Base-by-base conservation (phyloP, 805 yeast genomes). In the Cyberlindnera suaveolens region DNA sequence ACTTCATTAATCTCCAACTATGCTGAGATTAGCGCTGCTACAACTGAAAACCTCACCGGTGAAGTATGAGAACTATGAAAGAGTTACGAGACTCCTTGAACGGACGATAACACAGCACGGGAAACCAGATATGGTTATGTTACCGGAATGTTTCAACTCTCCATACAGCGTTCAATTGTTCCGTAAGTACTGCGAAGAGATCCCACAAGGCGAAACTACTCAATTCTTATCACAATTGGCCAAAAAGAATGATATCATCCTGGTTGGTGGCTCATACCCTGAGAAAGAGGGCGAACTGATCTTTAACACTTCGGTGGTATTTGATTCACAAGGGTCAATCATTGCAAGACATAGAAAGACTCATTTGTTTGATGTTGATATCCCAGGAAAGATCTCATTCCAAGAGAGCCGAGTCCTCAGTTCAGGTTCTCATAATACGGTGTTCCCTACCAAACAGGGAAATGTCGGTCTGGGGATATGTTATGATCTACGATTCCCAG, bases 231-330 rank as follows among this genome's bases (percentile, higher is more conserved):
- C 88, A 1, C 58, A 62, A 1, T 61, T 88, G 51, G 96, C 98
- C n/a, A 71, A 70, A 44, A 71, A 78, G 45, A 68, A 80, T 52
- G 66, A 69, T 5, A 73, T 88, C 15, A 78, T 72, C 44, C 68
- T 91, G 35, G 75, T 91, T 35, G 98, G 98, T 14, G 99, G 99
- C 14, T 87, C 96, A 1, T 79, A 86, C 51, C 98, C 98, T 1
- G 99, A 93, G 62, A 54, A 20, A 7, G 45, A 74, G 26, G 74
- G 72, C 31, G 70, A 72, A 42, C 74, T 76, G 46, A 57, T 80
- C 26, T 85, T 77, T 73, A 80, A 90, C 67, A 81, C 95, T 27
- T 77, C 86, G 38, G 57, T 87, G 57, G 72, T 95, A 3, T 91
- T 87, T 60, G 64, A 78, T 47, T 82, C 82, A 2, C 38, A 61